phyloP scores from a whole-genome alignment of 2,329 filamentous ascomycete genomes.

The Fusarium sp. region DNA sequence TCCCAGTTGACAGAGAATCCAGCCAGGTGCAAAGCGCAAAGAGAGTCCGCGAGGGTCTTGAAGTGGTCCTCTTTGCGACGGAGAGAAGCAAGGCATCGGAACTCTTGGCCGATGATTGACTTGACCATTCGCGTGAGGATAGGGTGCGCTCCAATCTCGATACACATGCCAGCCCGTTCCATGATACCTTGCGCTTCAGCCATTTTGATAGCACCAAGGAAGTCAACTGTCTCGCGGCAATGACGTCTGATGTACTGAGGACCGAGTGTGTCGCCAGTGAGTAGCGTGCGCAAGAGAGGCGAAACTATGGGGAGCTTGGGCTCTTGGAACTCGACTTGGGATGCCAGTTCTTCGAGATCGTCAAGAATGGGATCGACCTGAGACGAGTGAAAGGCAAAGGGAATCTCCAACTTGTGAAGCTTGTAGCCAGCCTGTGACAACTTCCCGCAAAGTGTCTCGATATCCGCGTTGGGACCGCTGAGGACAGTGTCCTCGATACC shows the following conservation, averaged over 20 bases:
- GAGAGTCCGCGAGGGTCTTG: constrained; percentile 68
- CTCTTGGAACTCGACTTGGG: constrained; percentile 50
- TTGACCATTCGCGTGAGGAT: constrained; percentile 72
- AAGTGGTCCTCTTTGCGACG: constrained; percentile 72
- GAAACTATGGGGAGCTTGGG: constrained; percentile 60
- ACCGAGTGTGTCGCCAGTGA: constrained; percentile 68
- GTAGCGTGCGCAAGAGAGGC: constrained; percentile 54
- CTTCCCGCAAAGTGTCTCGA: constrained; percentile 55
- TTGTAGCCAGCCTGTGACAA: constrained; percentile 51
- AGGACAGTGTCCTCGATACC: constrained; percentile 79
- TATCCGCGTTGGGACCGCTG: constrained; percentile 54
- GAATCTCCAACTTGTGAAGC: constrained; percentile 58
- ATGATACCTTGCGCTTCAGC: constrained; percentile 60
- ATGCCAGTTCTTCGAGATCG: constrained; percentile 62
- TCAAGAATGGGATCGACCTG: constrained; percentile 66
- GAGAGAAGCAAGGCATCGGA: constrained; percentile 66
- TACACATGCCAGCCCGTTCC: constrained; percentile 66
- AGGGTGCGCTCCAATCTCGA: constrained; percentile 76
- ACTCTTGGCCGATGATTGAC: constrained; percentile 63
- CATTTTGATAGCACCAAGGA: constrained; percentile 65
- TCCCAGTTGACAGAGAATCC: constrained; percentile 73
- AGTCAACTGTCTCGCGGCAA: constrained; percentile 73
- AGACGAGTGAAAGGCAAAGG: constrained; percentile 64
- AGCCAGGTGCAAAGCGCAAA: constrained; percentile 66
- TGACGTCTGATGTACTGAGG: constrained; percentile 69